Evolutionary conservation across 176 grass and related monocot genomes (phyloP).

Genomic region (Paspalum notatum): DNA sequence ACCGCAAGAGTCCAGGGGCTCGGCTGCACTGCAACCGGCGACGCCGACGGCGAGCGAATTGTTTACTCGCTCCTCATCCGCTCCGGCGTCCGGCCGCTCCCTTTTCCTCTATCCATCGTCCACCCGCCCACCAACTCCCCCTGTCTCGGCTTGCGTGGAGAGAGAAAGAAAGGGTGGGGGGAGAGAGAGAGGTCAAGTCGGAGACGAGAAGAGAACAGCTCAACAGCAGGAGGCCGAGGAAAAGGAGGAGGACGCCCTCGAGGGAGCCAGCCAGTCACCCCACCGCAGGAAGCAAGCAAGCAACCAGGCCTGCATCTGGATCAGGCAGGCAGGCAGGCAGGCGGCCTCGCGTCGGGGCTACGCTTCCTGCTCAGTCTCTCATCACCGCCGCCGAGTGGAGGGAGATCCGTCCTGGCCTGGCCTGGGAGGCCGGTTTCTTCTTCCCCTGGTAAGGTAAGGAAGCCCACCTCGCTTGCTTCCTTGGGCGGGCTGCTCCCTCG

Average conservation of each 20-base stretch:
- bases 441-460: slow-evolving; percentile 28
- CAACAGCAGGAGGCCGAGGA: slow-evolving; percentile 27
- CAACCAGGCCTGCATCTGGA: slow-evolving; percentile 8
- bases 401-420: not conserved
- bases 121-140: slow-evolving; percentile 48
- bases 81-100: not conserved
- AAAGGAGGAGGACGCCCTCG: not conserved
- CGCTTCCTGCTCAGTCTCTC: not conserved
- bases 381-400: not conserved
- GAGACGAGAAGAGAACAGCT: slow-evolving; percentile 14
- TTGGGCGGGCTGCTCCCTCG: not conserved
- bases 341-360: not conserved
- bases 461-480: slow-evolving; percentile 17
- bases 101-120: slow-evolving; percentile 32
- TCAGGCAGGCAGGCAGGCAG: not conserved
- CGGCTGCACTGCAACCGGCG: slow-evolving; percentile 10
- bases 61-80: slow-evolving; percentile 30
- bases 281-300: slow-evolving; percentile 17
- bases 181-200: slow-evolving; percentile 10
- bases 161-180: not conserved
- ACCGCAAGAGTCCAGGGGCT: slow-evolving; percentile 31
- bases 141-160: slow-evolving; percentile 42
- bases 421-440: not conserved
- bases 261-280: not conserved
- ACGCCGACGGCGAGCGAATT: slow-evolving; percentile 31